Percentiles rank a stretch among this genome's conserved stretches.
These are phyloP conservation scores for Corymbia citriodora DNA, from an alignment of 441 rosid genomes.

Conservation along the genomic window DNA sequence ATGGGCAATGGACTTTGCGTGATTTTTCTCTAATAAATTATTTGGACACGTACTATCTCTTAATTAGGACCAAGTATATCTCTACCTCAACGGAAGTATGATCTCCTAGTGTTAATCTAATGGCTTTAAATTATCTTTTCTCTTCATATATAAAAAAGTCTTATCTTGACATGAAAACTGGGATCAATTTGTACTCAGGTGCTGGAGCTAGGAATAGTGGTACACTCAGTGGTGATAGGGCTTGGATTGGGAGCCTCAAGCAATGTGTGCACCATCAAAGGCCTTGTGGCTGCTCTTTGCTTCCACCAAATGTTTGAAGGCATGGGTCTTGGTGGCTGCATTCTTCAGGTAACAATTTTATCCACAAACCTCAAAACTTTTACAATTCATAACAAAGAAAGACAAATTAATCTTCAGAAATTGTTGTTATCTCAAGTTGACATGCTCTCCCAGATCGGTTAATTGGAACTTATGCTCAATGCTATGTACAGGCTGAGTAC, in stretches of 20 bases:
- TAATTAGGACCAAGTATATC: neutral
- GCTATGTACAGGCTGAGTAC: constrained; percentile 28
- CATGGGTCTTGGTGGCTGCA: constrained; percentile 75
- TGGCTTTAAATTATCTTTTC: neutral
- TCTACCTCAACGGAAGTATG: neutral
- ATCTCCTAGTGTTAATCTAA: neutral
- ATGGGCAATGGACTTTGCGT: neutral
- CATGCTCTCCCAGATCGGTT: neutral
- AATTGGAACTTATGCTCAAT: neutral
- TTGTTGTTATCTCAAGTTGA: neutral
- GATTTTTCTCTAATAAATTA: neutral
- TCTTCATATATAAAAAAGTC: neutral
- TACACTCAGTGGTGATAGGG: constrained; percentile 49
- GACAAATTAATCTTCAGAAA: neutral
- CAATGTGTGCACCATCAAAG: constrained; percentile 43
- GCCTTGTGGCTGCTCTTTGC: constrained; percentile 65
- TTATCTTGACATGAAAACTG: neutral
- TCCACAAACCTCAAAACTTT: neutral
- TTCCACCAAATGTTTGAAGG: constrained; percentile 84
- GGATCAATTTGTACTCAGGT: constrained; percentile 17
- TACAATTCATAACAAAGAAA: neutral
- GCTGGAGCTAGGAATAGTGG: constrained; percentile 44
- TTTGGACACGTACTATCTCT: neutral
- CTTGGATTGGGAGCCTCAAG: constrained; percentile 47
- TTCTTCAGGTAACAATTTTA: constrained; percentile 34